These are phyloP conservation scores for Bipolaris sorokiniana DNA, from an alignment of 2,329 filamentous ascomycete genomes.

Conservation along the genomic window DNA sequence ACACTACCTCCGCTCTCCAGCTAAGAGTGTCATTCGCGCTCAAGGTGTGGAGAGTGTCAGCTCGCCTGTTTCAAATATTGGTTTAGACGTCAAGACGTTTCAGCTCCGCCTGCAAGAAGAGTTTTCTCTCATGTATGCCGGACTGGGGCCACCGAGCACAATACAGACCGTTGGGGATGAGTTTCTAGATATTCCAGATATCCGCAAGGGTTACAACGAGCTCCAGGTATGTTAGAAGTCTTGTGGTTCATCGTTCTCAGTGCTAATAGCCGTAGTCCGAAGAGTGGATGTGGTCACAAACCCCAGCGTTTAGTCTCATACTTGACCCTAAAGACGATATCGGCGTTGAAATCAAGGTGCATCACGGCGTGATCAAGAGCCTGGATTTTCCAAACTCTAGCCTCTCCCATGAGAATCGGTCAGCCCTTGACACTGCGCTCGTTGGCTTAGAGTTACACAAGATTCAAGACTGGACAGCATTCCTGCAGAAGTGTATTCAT, in stretches of 20 bases:
- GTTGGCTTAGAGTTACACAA: constrained; percentile 57
- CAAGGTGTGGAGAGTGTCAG: constrained; percentile 91
- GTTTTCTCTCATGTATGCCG: constrained; percentile 72
- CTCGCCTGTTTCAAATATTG: constrained; percentile 81
- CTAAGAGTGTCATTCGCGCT: constrained; percentile 75
- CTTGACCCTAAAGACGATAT: constrained; percentile 56
- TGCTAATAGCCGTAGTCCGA: constrained; percentile 58
- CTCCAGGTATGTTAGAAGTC: constrained; percentile 58
- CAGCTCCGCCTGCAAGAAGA: constrained; percentile 56
- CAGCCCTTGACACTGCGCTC: constrained; percentile 27
- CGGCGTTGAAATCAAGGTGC: constrained; percentile 48
- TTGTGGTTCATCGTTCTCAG: not conserved
- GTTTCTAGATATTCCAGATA: constrained; percentile 57
- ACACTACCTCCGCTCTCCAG: constrained; percentile 76
- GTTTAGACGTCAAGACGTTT: constrained; percentile 58
- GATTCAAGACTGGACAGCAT: constrained; percentile 50
- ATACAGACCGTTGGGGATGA: constrained; percentile 60
- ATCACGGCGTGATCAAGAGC: constrained; percentile 63
- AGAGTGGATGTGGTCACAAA: constrained; percentile 84
- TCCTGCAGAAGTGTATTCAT: constrained; percentile 25
- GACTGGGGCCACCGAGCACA: constrained; percentile 45
- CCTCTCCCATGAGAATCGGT: constrained; percentile 11
- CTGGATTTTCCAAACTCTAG: constrained; percentile 42
- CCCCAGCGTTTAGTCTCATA: constrained; percentile 76
- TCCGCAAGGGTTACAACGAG: constrained; percentile 68